Percentiles rank a stretch among this genome's conserved stretches.
Conservation (phyloP, 2,329 filamentous ascomycete genomes). For the Aspergillus versicolor region DNA sequence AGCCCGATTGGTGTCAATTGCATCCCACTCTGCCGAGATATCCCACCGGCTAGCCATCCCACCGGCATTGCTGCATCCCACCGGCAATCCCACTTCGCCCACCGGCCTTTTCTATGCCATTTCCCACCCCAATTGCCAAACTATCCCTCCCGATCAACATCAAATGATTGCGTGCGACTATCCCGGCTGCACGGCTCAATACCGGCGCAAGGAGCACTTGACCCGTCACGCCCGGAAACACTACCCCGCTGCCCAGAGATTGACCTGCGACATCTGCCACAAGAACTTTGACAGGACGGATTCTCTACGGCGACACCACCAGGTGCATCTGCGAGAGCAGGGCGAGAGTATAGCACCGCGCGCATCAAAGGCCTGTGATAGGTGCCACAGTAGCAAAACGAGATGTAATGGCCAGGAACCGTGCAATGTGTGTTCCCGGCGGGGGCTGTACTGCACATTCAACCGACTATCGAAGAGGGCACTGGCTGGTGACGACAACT, state of each 20-base stretch:
- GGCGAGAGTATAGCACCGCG: neutral
- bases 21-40: too few relatives aligned
- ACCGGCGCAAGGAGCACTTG: conserved; percentile 19
- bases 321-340: neutral
- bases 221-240: conserved; percentile 11
- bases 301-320: neutral
- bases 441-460: neutral
- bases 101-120: neutral
- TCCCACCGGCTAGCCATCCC: too few relatives aligned
- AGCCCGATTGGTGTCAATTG: too few relatives aligned
- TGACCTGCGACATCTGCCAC: neutral
- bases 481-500: neutral
- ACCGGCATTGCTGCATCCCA: neutral
- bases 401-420: neutral
- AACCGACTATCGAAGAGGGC: neutral
- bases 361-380: neutral
- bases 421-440: neutral
- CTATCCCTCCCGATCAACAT: too few relatives aligned
- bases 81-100: neutral
- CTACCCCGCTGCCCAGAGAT: neutral
- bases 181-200: conserved; percentile 13
- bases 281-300: neutral
- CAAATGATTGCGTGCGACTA: conserved; percentile 4
- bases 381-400: neutral
- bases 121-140: neutral